Percentiles rank a stretch among this genome's conserved stretches.
Conservation (phyloP, 2,329 filamentous ascomycete species). For the Daldinia sp. region DNA sequence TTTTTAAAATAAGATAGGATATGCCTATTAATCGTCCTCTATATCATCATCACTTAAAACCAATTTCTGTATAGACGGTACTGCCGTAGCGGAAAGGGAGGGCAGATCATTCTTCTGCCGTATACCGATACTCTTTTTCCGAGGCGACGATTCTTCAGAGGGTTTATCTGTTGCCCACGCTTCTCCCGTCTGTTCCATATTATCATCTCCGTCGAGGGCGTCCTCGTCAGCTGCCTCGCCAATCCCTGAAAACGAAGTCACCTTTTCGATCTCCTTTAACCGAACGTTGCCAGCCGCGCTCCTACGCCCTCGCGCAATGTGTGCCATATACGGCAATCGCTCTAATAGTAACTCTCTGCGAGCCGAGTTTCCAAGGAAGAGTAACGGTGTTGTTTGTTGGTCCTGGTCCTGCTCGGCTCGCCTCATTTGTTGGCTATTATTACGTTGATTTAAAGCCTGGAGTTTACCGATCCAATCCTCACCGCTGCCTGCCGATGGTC, state of each 20-base stretch:
- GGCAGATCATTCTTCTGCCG: slow-evolving; percentile 44
- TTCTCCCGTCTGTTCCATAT: slow-evolving; percentile 55
- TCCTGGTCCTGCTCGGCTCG: slow-evolving; percentile 39
- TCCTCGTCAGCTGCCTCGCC: slow-evolving; percentile 48
- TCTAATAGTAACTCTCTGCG: slow-evolving; percentile 82
- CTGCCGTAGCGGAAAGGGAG: slow-evolving; percentile 43
- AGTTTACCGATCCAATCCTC: slow-evolving; percentile 35
- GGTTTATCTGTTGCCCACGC: slow-evolving; percentile 70
- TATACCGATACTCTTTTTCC: slow-evolving; percentile 55
- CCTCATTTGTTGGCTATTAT: slow-evolving; percentile 30
- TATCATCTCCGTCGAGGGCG: slow-evolving; percentile 50
- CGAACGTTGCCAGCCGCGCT: slow-evolving; percentile 48
- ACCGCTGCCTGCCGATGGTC: slow-evolving; percentile 46
- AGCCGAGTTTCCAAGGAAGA: slow-evolving; percentile 71
- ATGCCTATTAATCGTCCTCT: slow-evolving; percentile 64
- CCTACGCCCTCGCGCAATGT: slow-evolving; percentile 63
- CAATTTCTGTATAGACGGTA: slow-evolving; percentile 68
- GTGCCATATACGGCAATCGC: slow-evolving; percentile 83
- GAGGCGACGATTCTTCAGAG: slow-evolving; percentile 60
- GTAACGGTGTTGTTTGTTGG: slow-evolving; percentile 49
- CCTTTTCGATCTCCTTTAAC: slow-evolving; percentile 69
- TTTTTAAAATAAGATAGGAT: neutral
- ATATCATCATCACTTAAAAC: slow-evolving; percentile 86
- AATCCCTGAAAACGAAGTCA: slow-evolving; percentile 72
- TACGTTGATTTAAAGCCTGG: slow-evolving; percentile 31